Evolutionary conservation across 495 filamentous ascomycete genomes (phyloP), one percentile per base, ranked within the genome.

Genomic region (Penicillium longicatenatum): DNA sequence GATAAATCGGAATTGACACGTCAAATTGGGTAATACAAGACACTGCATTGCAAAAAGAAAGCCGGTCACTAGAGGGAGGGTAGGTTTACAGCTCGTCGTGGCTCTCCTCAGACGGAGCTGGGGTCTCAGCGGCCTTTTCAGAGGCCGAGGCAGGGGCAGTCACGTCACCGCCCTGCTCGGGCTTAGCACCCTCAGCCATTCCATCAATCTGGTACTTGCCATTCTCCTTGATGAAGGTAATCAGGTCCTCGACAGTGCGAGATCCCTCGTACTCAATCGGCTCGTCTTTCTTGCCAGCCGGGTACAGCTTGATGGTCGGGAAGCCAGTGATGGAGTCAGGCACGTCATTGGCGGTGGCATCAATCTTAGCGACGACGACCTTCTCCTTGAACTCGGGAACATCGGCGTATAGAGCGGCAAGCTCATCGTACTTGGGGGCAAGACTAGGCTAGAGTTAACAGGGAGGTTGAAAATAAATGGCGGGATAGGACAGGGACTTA

Each of bases 301-400:
- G 86, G 87, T 86, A 99, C 37, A 99, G 84, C 84, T 97, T 99
- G 84, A 99, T 98, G 70, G 94, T 99, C 29, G 94, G 94, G 90
- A 99, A 99, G 52, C 94, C 94, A 71, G 89, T 86, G 72, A 99
- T 94, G 72, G 96, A 89, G 74, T 97, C 93, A 12, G 95, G 94
- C 24, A 98, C 90, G 70, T 98, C 94, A 79, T 98, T 98, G 79
- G 81, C 79, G 35, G 95, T 99, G 47, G 94, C 94, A 71, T 99
- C 94, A 66, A 99, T 90, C 86, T 99, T 99, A 72, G 95, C 94
- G 65, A 99, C 86, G 58, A 89, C 89, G 37, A 98, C 88, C 83
- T 97, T 89, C 68, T 87, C 81, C 71, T 84, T 82, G 70, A 85
- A 84, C 54, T 91, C 88, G 54, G 84, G 77, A 66, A 80, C 74